phyloP scores from a whole-genome alignment of 768 basidiomycete genomes.

The Trametes coccinea region DNA sequence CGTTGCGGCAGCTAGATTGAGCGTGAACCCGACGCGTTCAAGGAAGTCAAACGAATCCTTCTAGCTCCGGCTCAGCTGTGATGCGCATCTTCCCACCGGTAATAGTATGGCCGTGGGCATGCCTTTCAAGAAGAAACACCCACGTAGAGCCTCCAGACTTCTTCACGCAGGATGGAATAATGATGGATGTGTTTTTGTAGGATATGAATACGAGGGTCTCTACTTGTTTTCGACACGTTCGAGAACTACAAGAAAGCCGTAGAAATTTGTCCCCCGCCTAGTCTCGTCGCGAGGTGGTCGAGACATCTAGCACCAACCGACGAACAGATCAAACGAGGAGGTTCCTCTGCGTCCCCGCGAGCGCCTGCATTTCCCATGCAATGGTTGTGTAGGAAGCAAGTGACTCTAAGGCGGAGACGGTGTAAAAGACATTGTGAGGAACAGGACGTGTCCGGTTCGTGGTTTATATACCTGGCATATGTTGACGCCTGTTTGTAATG shows the following conservation, averaged over 20 bases:
- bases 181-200: too few relatives aligned
- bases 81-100: too few relatives aligned
- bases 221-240: too few relatives aligned
- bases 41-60: too few relatives aligned
- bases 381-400: slow-evolving; percentile 24
- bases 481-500: slow-evolving; percentile 17
- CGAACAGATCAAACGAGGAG: slow-evolving; percentile 18
- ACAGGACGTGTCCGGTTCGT: neutral
- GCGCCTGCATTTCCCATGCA: slow-evolving; percentile 27
- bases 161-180: too few relatives aligned
- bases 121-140: too few relatives aligned
- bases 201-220: too few relatives aligned
- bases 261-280: slow-evolving; percentile 14
- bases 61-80: too few relatives aligned
- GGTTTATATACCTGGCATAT: slow-evolving; percentile 3
- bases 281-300: slow-evolving; percentile 22
- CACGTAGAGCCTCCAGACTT: too few relatives aligned
- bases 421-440: slow-evolving; percentile 25
- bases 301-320: slow-evolving; percentile 23
- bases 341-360: slow-evolving; percentile 28
- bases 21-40: too few relatives aligned
- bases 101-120: too few relatives aligned
- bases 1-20: too few relatives aligned
- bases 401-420: slow-evolving; percentile 30
- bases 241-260: neutral